Evolutionary conservation across 192 early-diverging fungal genomes (phyloP).

Genomic region (Spizellomyces sp.): DNA sequence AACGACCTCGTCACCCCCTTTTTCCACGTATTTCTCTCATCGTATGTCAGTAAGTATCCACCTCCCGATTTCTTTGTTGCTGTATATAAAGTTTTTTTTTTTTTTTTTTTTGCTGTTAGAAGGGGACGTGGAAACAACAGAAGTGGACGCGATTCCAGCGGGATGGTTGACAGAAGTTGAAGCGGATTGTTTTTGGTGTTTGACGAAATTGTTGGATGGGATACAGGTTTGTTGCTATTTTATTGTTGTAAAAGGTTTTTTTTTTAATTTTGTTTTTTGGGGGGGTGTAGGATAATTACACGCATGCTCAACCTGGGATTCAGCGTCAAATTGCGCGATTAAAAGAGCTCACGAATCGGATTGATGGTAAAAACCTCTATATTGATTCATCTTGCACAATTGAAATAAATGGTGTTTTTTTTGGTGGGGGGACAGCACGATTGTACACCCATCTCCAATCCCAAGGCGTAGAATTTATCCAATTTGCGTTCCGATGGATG

Average conservation of each 20-base stretch:
- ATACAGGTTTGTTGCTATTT: slow-evolving; percentile 69
- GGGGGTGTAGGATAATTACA: slow-evolving; percentile 85
- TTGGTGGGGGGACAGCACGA: slow-evolving; percentile 55
- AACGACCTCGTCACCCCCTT: slow-evolving; percentile 98
- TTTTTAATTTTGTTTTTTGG: neutral
- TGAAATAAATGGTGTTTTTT: slow-evolving; percentile 5
- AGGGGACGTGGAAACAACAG: slow-evolving; percentile 49
- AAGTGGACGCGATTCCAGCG: slow-evolving; percentile 43
- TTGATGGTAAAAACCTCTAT: slow-evolving; percentile 81
- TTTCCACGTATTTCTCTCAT: slow-evolving; percentile 86
- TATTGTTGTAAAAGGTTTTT: too few relatives aligned
- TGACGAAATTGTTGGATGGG: slow-evolving; percentile 92
- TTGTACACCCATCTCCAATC: slow-evolving; percentile 80
- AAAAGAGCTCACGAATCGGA: slow-evolving; percentile 88
- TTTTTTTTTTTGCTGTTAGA: slow-evolving; percentile 17
- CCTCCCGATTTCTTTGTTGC: neutral
- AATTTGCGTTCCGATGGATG: slow-evolving; percentile 99
- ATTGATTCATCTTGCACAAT: too few relatives aligned
- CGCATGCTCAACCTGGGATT: slow-evolving; percentile 95
- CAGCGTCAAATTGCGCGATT: slow-evolving; percentile 86
- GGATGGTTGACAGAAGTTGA: slow-evolving; percentile 74
- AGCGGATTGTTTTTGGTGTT: slow-evolving; percentile 96
- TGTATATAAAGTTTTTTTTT: neutral
- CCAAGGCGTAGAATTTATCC: slow-evolving; percentile 95
- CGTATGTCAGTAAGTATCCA: slow-evolving; percentile 59